Conservation (phyloP, 1,284 basidiomycete species). For the Acaromyces ingoldii region DNA sequence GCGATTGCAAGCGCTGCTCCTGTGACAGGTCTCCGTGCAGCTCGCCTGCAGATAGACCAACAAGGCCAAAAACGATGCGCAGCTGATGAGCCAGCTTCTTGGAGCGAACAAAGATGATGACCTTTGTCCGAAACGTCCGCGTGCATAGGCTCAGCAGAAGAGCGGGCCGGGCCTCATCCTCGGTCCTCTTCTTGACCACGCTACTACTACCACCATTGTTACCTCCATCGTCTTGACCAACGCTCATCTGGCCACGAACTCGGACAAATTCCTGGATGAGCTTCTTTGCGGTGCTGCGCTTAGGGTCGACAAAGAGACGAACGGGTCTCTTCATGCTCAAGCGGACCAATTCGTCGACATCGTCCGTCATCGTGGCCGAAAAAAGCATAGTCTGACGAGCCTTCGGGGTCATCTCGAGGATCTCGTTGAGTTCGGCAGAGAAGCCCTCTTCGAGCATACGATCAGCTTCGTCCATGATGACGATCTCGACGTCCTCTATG, state of each 20-base stretch:
- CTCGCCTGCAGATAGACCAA: constrained; percentile 80
- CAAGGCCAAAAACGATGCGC: constrained; percentile 83
- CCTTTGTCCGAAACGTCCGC: constrained; percentile 74
- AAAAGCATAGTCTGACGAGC: constrained; percentile 96
- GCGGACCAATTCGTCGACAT: constrained; percentile 83
- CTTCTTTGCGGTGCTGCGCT: constrained; percentile 78
- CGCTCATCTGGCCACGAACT: constrained; percentile 20
- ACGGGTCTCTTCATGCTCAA: constrained; percentile 89
- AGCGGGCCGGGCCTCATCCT: constrained; percentile 64
- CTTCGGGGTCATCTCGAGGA: constrained; percentile 79
- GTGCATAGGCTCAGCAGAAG: constrained; percentile 78
- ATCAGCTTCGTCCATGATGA: constrained; percentile 95
- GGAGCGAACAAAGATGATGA: constrained; percentile 89
- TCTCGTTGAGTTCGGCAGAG: constrained; percentile 88
- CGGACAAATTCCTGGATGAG: constrained; percentile 80
- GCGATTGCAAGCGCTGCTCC: constrained; percentile 80
- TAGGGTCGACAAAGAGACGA: constrained; percentile 89
- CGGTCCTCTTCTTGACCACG: constrained; percentile 52
- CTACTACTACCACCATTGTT: constrained; percentile 50
- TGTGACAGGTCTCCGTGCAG: constrained; percentile 91
- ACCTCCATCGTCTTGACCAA: constrained; percentile 27
- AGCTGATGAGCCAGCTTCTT: constrained; percentile 96
- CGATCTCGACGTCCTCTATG: constrained; percentile 84
- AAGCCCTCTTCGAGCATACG: constrained; percentile 97
- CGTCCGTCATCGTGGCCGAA: constrained; percentile 96